Conservation (phyloP, 75 land plant genomes). For the Pinus albicaulis region DNA sequence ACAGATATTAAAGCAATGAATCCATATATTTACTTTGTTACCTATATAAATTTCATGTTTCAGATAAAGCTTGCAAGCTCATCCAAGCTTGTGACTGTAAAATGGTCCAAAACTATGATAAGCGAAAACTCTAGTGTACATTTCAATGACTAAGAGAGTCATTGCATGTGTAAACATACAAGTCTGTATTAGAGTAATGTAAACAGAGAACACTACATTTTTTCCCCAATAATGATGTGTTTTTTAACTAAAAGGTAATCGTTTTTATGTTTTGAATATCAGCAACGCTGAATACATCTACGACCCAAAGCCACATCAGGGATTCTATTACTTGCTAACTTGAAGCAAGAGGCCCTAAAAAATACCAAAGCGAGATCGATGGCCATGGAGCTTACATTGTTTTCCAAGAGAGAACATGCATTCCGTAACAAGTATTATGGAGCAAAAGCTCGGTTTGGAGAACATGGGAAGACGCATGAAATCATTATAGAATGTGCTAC, state of each 20-base stretch:
- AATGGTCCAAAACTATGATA: conserved; percentile 47
- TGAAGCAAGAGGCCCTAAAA: conserved; percentile 31
- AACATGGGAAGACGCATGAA: conserved; percentile 46
- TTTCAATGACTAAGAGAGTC: conserved; percentile 25
- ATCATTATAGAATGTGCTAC: conserved; percentile 45
- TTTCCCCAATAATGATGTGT: conserved; percentile 23
- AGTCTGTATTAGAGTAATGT: too few relatives aligned
- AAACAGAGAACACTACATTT: too few relatives aligned
- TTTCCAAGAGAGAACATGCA: conserved; percentile 47
- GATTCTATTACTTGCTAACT: conserved; percentile 31
- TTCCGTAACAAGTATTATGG: conserved; percentile 40
- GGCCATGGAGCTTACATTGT: neutral
- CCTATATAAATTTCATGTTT: conserved; percentile 19
- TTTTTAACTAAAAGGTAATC: too few relatives aligned
- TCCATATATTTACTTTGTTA: too few relatives aligned
- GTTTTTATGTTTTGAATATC: conserved; percentile 58
- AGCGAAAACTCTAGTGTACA: conserved; percentile 36
- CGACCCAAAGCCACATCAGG: conserved; percentile 43
- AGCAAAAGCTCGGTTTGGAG: conserved; percentile 53
- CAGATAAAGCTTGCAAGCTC: conserved; percentile 26
- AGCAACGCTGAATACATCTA: conserved; percentile 39
- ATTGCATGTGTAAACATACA: conserved; percentile 46
- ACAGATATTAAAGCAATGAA: too few relatives aligned
- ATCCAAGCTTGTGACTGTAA: conserved; percentile 27
- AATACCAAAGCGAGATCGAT: conserved; percentile 16